A percentile compares a stretch with the other conserved stretches of the same genome.
Evolutionary conservation across 2,329 filamentous ascomycete species (phyloP).

Genomic region (Diaporthe helianthi): DNA sequence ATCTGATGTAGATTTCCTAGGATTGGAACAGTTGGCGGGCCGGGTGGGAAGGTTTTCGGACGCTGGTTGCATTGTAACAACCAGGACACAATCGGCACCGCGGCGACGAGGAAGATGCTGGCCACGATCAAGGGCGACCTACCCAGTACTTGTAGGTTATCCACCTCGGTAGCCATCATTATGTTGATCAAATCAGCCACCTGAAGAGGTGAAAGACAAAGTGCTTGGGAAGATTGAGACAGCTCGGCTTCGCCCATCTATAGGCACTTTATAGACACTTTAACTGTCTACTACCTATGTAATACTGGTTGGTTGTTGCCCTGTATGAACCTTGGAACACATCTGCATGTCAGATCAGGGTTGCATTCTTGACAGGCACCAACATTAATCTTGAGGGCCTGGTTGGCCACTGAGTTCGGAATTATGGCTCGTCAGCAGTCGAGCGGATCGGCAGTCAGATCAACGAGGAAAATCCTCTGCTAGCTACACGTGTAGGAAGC

Average conservation of each 20-base stretch:
- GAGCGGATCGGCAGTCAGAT: not conserved
- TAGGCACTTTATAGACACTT: not conserved
- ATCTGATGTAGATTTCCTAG: constrained; percentile 23
- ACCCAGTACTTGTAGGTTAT: not conserved
- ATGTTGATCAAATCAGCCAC: not conserved
- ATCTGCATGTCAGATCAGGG: constrained; percentile 19
- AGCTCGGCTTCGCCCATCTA: not conserved
- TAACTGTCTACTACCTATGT: not conserved
- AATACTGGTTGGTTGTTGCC: not conserved
- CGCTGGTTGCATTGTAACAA: not conserved
- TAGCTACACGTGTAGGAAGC: not conserved
- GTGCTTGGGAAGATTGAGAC: not conserved
- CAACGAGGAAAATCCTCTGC: not conserved
- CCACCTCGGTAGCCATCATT: not conserved
- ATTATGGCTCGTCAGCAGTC: not conserved
- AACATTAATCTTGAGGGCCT: not conserved
- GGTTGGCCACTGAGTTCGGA: not conserved
- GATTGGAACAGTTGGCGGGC: constrained; percentile 3
- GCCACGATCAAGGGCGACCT: not conserved
- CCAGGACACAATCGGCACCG: constrained; percentile 4
- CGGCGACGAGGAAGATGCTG: constrained; percentile 1
- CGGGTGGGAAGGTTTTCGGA: constrained; percentile 16
- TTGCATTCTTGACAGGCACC: not conserved
- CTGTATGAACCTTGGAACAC: no score
- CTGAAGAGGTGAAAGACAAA: not conserved